Evolutionary conservation across 225 moss, liverwort and hornwort genomes (phyloP).

Genomic region (Climacium dendroides): DNA sequence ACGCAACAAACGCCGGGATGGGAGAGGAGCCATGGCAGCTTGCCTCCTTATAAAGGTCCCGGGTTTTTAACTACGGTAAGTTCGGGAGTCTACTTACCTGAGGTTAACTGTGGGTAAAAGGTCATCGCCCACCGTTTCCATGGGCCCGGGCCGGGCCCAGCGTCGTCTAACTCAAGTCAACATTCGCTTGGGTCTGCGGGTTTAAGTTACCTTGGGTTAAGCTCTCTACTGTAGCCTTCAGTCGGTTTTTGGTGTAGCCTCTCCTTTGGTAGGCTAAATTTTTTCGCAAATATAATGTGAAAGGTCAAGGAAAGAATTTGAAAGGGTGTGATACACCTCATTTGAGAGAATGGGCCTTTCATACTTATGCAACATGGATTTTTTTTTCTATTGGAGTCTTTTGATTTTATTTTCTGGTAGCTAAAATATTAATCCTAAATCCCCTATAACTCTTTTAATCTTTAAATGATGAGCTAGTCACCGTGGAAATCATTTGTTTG

Average conservation of each 20-base stretch:
- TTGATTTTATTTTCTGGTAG: fast-evolving
- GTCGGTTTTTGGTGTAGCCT: background rate
- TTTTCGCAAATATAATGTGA: background rate
- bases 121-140: conserved; percentile 16
- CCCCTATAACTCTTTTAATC: fast-evolving
- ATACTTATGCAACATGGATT: fast-evolving
- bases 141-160: background rate
- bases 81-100: background rate
- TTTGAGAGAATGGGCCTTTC: background rate
- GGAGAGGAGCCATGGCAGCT: background rate
- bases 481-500: no score
- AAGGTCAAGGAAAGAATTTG: no score
- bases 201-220: background rate
- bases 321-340: no score
- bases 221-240: background rate
- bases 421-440: fast-evolving
- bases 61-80: background rate
- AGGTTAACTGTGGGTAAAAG: background rate
- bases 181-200: background rate
- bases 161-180: background rate
- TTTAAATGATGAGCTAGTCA: no score
- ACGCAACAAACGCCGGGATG: conserved; percentile 43
- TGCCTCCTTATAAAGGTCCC: background rate
- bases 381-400: no score
- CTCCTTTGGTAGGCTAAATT: background rate